phyloP scores from a whole-genome alignment of 257 asterid genomes.

The Solanum piurae region DNA sequence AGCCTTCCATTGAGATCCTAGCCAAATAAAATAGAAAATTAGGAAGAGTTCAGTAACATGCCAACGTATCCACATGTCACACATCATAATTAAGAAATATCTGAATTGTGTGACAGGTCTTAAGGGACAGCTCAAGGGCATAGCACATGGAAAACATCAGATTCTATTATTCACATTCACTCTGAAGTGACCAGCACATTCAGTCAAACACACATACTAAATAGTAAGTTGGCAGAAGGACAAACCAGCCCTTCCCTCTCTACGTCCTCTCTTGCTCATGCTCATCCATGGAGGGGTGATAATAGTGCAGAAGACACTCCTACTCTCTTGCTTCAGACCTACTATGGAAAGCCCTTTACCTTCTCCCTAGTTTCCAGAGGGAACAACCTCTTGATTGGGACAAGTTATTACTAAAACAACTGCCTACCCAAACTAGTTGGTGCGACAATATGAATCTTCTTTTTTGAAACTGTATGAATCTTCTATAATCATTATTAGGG shows the following conservation, averaged over 20 bases:
- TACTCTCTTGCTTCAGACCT: neutral
- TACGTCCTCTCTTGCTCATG: neutral
- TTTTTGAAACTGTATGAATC: neutral
- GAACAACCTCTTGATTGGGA: neutral
- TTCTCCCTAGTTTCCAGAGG: neutral
- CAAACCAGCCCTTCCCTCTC: neutral
- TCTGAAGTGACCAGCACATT: neutral
- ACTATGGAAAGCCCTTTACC: neutral
- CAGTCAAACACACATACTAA: neutral
- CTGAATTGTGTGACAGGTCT: neutral
- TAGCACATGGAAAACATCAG: neutral
- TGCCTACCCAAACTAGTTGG: neutral
- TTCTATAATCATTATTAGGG: neutral
- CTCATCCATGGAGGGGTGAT: neutral
- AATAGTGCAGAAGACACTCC: neutral
- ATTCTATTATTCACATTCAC: neutral
- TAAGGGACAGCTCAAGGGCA: neutral
- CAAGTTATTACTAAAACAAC: neutral
- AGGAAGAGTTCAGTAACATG: neutral
- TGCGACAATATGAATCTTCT: neutral
- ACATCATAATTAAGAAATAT: neutral
- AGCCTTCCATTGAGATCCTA: constrained; percentile 74
- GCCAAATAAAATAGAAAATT: neutral
- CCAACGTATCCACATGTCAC: neutral
- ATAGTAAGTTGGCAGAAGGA: neutral